Evolutionary conservation across 2,329 filamentous ascomycete species (phyloP).

Genomic region (Periglandula ipomoeae): DNA sequence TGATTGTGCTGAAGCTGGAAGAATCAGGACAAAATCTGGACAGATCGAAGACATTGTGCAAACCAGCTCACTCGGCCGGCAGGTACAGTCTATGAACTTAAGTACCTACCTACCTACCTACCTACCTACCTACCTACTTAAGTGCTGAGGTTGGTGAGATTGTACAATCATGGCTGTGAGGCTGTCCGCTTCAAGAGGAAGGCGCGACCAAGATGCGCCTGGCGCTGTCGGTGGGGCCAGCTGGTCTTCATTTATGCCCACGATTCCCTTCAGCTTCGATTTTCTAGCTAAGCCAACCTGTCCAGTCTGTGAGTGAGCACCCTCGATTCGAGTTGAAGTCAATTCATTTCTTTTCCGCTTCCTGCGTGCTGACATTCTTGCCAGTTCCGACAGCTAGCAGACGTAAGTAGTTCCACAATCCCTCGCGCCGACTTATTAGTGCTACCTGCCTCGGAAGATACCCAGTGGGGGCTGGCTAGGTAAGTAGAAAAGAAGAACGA

Average conservation of each 20-base stretch:
- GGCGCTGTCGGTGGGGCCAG: not conserved
- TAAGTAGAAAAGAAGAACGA: not conserved
- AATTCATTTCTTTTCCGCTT: not conserved
- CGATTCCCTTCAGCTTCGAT: not conserved
- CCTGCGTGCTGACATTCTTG: not conserved
- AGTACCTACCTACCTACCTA: no score
- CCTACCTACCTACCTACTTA: no score
- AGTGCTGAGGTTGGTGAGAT: no score
- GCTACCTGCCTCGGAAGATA: no score
- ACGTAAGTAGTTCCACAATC: not conserved
- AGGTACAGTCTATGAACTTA: not conserved
- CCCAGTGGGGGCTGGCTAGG: no score
- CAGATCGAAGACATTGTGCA: not conserved
- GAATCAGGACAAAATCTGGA: not conserved
- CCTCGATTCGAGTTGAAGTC: not conserved
- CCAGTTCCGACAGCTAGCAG: not conserved
- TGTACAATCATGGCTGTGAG: not conserved
- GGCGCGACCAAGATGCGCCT: no score
- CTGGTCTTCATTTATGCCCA: not conserved
- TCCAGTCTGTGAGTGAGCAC: not conserved
- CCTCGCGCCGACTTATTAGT: not conserved
- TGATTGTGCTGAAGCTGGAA: not conserved
- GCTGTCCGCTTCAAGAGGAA: conserved; percentile 1
- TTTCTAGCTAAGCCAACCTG: not conserved
- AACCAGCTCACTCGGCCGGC: not conserved